A percentile compares a stretch with the other conserved stretches of the same genome.
phyloP scores from a whole-genome alignment of 129 eudicot species.

The carrot (Daucus carota) region DNA sequence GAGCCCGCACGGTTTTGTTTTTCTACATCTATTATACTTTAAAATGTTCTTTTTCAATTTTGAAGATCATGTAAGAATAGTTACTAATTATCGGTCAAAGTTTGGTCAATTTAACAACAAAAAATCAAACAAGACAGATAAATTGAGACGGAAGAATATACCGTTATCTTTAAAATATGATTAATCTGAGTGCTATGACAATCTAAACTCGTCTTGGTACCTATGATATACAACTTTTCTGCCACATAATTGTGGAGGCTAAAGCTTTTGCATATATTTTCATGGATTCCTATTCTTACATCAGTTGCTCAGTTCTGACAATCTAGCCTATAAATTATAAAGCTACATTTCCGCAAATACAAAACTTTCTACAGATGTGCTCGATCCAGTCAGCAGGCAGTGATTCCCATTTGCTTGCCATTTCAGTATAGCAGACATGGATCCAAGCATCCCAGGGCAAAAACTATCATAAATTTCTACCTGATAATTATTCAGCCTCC shows the following conservation, averaged over 20 bases:
- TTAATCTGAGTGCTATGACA: too few relatives aligned
- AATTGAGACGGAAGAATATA: too few relatives aligned
- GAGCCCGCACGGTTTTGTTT: too few relatives aligned
- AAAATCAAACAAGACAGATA: too few relatives aligned
- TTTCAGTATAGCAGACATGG: background rate
- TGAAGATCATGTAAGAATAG: too few relatives aligned
- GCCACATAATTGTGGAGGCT: background rate
- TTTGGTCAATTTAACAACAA: too few relatives aligned
- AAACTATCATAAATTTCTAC: background rate
- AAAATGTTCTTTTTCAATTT: too few relatives aligned
- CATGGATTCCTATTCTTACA: background rate
- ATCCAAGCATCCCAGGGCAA: background rate
- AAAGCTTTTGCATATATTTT: too few relatives aligned
- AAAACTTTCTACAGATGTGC: background rate
- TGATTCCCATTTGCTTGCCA: background rate
- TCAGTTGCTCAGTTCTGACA: background rate
- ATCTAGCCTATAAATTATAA: background rate
- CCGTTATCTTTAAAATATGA: too few relatives aligned
- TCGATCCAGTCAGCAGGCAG: background rate
- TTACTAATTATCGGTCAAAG: too few relatives aligned
- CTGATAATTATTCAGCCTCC: conserved; percentile 19
- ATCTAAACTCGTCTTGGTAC: background rate
- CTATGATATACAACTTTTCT: background rate
- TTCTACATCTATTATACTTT: too few relatives aligned
- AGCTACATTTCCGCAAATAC: background rate